Conservation (phyloP, 78 protist genomes). For the Andalucia godoyi region DNA sequence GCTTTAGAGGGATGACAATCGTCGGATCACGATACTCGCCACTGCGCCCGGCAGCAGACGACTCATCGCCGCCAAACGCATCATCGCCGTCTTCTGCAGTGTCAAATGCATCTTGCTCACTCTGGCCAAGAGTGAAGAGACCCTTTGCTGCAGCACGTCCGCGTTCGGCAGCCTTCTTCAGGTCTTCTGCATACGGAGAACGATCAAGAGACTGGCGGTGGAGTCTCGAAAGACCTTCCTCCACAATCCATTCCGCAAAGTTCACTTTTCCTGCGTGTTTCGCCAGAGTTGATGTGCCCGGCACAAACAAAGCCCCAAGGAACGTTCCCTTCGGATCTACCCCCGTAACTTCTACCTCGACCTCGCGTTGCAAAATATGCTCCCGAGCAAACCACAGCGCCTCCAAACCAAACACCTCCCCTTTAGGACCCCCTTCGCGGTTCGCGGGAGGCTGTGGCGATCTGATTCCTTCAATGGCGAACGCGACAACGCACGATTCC, state of each 20-base stretch:
- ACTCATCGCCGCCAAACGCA: too few species aligned
- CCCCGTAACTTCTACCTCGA: constrained; percentile 1
- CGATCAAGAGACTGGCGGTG: background rate
- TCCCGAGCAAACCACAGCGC: background rate
- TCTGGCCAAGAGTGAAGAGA: too few species aligned
- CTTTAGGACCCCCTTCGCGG: background rate
- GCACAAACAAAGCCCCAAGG: background rate
- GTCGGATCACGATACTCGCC: too few species aligned
- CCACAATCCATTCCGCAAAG: background rate
- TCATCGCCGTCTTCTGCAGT: too few species aligned
- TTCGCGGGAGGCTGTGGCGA: background rate
- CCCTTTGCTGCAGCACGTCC: too few species aligned
- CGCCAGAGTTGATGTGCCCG: too few species aligned
- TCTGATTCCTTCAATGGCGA: constrained; percentile 2
- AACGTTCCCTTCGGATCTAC: background rate
- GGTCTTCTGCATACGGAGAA: background rate
- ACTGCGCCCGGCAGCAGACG: too few species aligned
- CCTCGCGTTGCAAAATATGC: background rate
- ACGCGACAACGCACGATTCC: background rate
- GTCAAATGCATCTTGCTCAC: too few species aligned
- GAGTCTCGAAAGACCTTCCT: background rate
- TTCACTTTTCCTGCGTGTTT: background rate
- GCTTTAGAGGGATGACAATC: too few species aligned
- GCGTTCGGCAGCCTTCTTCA: background rate
- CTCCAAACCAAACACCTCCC: constrained; percentile 20